Evolutionary conservation across 345 rosid genomes (phyloP).

Genomic region (Bretschneidera sinensis): DNA sequence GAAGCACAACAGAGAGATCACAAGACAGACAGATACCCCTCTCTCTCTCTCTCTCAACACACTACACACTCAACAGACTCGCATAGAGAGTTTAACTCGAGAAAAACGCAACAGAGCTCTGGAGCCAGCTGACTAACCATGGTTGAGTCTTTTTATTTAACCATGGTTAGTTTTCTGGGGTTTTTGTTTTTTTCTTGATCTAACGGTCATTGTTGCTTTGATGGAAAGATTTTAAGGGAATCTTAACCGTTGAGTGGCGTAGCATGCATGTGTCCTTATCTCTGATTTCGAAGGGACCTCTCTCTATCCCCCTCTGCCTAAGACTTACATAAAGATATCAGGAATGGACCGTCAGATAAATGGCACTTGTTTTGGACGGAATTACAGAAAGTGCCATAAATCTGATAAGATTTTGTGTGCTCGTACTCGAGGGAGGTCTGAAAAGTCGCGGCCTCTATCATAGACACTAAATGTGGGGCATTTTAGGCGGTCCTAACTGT

Average conservation of each 20-base stretch:
- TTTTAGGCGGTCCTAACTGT: neutral
- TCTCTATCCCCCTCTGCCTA: neutral
- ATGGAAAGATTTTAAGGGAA: conserved; percentile 24
- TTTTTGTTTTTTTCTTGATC: conserved; percentile 18
- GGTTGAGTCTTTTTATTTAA: conserved; percentile 19
- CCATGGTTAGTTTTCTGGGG: conserved; percentile 1
- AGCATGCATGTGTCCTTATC: conserved; percentile 58
- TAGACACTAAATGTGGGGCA: conserved; percentile 7
- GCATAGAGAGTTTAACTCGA: neutral
- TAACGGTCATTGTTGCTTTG: conserved; percentile 26
- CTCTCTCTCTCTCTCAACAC: conserved; percentile 9
- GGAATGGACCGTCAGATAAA: conserved; percentile 13
- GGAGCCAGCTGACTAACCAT: conserved; percentile 24
- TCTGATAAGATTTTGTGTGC: conserved; percentile 4
- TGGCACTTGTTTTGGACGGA: neutral
- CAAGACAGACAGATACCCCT: conserved; percentile 9
- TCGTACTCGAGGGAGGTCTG: neutral
- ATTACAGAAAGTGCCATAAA: conserved; percentile 10
- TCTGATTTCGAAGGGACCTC: conserved; percentile 13
- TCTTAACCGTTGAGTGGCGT: conserved; percentile 43
- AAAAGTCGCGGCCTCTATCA: conserved; percentile 1
- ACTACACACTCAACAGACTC: neutral
- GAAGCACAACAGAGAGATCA: conserved; percentile 14
- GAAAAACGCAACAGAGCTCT: no score
- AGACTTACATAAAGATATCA: conserved; percentile 11